Evolutionary conservation across 83 land plant species (phyloP).

Genomic region (Picea abies): DNA sequence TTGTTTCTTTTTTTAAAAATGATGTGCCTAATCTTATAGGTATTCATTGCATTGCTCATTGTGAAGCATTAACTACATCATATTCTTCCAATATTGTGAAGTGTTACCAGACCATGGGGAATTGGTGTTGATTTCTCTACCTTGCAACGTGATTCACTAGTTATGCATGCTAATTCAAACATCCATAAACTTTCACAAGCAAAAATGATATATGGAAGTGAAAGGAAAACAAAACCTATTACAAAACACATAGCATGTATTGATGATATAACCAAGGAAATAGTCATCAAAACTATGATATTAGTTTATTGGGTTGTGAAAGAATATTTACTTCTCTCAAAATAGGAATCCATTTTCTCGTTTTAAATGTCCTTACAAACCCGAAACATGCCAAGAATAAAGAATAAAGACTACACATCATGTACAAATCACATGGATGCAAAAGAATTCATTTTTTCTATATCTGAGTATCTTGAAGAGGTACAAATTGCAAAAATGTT

Average conservation of each 20-base stretch:
- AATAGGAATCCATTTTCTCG: not conserved
- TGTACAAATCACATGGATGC: not conserved
- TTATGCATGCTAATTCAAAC: not conserved
- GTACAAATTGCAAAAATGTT: too few species aligned
- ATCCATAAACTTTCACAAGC: too few species aligned
- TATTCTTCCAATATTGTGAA: too few species aligned
- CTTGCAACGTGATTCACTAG: not conserved
- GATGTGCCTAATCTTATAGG: too few species aligned
- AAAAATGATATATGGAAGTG: not conserved
- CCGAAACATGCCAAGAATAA: not conserved
- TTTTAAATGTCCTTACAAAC: slow-evolving; percentile 1
- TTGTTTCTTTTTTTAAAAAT: too few species aligned
- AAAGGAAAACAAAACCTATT: not conserved
- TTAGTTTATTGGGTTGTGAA: not conserved
- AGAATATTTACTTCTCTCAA: not conserved
- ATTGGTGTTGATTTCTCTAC: not conserved
- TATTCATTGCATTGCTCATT: too few species aligned
- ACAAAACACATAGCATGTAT: not conserved
- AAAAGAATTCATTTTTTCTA: too few species aligned
- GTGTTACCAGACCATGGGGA: not conserved
- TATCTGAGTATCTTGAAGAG: too few species aligned
- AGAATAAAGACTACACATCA: not conserved
- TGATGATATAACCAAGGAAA: not conserved
- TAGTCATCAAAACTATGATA: not conserved
- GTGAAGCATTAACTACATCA: too few species aligned